These are phyloP conservation scores for Solanum boliviense DNA, from an alignment of 257 asterid species.

Conservation along the genomic window DNA sequence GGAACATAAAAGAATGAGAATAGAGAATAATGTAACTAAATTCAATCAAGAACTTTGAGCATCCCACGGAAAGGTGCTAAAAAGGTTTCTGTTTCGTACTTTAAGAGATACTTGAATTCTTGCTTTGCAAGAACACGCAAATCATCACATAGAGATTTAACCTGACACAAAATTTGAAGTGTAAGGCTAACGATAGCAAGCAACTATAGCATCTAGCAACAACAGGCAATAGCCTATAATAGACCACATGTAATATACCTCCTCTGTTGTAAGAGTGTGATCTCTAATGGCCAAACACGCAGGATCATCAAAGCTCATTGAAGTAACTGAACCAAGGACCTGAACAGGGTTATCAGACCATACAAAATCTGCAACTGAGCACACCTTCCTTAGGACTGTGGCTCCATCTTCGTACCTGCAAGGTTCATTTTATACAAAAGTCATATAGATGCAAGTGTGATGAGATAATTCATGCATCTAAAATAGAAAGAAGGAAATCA, in stretches of 20 bases:
- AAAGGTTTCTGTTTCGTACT: constrained; percentile 31
- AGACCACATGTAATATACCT: constrained; percentile 27
- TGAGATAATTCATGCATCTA: neutral
- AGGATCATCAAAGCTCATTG: constrained; percentile 60
- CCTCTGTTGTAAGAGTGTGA: constrained; percentile 67
- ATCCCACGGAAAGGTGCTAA: neutral
- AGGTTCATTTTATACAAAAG: neutral
- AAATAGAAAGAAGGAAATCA: neutral
- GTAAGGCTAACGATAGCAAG: neutral
- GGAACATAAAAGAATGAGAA: neutral
- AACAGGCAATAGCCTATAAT: neutral
- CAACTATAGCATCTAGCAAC: neutral
- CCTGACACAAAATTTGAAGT: constrained; percentile 23
- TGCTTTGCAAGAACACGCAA: constrained; percentile 82
- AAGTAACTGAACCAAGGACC: constrained; percentile 66
- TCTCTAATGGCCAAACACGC: constrained; percentile 55
- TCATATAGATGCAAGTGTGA: neutral
- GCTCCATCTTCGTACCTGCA: constrained; percentile 88
- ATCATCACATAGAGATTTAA: constrained; percentile 80
- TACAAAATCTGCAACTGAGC: constrained; percentile 67
- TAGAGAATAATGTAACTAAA: neutral
- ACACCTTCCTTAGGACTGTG: constrained; percentile 59
- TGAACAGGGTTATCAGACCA: constrained; percentile 68
- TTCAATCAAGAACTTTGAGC: neutral
- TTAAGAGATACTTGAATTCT: constrained; percentile 74